A percentile compares a stretch with the other conserved stretches of the same genome.
Evolutionary conservation across 2,329 filamentous ascomycete species (phyloP).

Genomic region (Penicillium rolfsii): DNA sequence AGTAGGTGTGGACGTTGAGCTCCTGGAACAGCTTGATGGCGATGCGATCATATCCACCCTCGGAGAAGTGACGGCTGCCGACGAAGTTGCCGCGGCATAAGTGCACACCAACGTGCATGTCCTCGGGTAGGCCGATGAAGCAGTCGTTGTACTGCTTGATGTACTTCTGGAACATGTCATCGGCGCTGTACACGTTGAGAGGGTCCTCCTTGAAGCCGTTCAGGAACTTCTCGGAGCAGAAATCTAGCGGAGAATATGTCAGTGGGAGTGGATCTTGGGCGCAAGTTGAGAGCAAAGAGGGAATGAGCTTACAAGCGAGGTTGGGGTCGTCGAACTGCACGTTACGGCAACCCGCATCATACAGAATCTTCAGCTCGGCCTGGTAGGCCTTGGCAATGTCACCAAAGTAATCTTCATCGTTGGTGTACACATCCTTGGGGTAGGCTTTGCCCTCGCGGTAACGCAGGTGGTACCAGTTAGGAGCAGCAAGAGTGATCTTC

Average conservation of each 20-base stretch:
- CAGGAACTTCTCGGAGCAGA: slow-evolving; percentile 73
- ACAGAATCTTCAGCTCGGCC: slow-evolving; percentile 63
- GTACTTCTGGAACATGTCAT: slow-evolving; percentile 74
- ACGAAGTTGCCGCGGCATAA: slow-evolving; percentile 71
- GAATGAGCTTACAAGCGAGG: slow-evolving; percentile 59
- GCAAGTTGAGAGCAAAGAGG: background rate
- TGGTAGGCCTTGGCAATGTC: slow-evolving; percentile 69
- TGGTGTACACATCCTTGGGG: slow-evolving; percentile 59
- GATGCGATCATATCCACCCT: slow-evolving; percentile 69
- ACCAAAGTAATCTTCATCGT: slow-evolving; percentile 64
- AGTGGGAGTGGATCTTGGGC: background rate
- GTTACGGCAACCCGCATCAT: slow-evolving; percentile 65
- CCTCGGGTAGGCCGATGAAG: slow-evolving; percentile 63
- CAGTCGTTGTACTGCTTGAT: slow-evolving; percentile 76
- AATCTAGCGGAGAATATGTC: slow-evolving; percentile 55
- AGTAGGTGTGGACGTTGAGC: slow-evolving; percentile 68
- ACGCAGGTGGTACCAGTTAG: slow-evolving; percentile 71
- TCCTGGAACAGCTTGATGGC: slow-evolving; percentile 67
- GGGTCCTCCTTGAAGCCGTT: slow-evolving; percentile 69
- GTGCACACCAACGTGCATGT: slow-evolving; percentile 78
- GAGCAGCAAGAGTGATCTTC: slow-evolving; percentile 69
- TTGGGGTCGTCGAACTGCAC: slow-evolving; percentile 71
- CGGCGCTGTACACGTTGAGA: slow-evolving; percentile 68
- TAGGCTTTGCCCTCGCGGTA: slow-evolving; percentile 61
- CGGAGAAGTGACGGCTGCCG: slow-evolving; percentile 66